Percentiles rank a stretch among this genome's conserved stretches.
These are phyloP conservation scores for Xylariaceae sp. DNA, from an alignment of 2,329 filamentous ascomycete species.

Conservation along the genomic window DNA sequence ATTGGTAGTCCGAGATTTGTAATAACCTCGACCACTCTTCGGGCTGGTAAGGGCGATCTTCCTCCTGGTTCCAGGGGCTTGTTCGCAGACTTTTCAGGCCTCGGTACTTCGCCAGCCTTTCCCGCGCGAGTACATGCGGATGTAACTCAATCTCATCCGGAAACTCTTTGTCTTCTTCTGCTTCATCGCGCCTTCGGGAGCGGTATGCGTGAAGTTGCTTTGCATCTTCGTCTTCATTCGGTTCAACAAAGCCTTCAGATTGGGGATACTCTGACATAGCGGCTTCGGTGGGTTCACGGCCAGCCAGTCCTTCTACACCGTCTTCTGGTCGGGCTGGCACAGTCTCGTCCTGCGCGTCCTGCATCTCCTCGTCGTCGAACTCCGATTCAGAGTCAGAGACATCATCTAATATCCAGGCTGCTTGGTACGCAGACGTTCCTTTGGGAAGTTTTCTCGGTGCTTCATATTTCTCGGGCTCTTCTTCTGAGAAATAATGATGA, in stretches of 20 bases:
- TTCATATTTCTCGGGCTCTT: conserved; percentile 67
- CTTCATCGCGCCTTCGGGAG: conserved; percentile 76
- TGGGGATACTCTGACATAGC: conserved; percentile 89
- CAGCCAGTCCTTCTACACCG: conserved; percentile 73
- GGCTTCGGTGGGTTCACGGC: conserved; percentile 73
- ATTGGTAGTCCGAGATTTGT: conserved; percentile 87
- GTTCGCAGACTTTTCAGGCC: conserved; percentile 90
- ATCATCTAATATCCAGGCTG: conserved; percentile 85
- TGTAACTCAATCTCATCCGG: conserved; percentile 96
- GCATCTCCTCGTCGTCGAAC: conserved; percentile 65
- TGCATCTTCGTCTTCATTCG: conserved; percentile 80
- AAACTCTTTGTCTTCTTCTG: conserved; percentile 90
- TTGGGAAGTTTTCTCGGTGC: conserved; percentile 79
- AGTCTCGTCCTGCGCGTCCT: conserved; percentile 48
- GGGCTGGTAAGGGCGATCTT: conserved; percentile 85
- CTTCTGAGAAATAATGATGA: conserved; percentile 97
- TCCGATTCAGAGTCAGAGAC: conserved; percentile 86
- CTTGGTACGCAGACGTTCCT: conserved; percentile 92
- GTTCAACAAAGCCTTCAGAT: conserved; percentile 88
- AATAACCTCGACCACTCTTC: conserved; percentile 88
- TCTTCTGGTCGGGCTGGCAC: conserved; percentile 75
- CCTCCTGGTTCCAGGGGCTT: conserved; percentile 86
- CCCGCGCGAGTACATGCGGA: conserved; percentile 82
- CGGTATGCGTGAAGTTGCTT: conserved; percentile 83
- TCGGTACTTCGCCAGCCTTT: conserved; percentile 84